Percentiles rank a stretch among this genome's conserved stretches.
phyloP scores from a whole-genome alignment of 2,329 filamentous ascomycete genomes.

The Colletotrichum filicis region DNA sequence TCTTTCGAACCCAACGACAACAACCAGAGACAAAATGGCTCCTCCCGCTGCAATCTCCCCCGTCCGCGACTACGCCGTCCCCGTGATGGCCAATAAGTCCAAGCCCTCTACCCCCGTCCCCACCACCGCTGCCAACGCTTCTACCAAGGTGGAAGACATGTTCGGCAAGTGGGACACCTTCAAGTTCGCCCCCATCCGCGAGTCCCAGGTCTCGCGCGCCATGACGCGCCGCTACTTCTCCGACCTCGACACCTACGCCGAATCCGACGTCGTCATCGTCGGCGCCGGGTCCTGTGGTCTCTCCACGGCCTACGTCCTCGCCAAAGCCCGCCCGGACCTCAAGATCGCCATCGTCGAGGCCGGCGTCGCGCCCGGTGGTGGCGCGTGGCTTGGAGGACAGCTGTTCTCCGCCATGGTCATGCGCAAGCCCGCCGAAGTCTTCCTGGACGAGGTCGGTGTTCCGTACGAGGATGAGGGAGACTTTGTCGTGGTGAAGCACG shows the following conservation, averaged over 20 bases:
- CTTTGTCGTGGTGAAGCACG: conserved; percentile 94
- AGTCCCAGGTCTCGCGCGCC: conserved; percentile 90
- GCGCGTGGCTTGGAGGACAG: conserved; percentile 93
- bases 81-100: conserved; percentile 34
- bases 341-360: conserved; percentile 94
- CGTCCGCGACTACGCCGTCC: conserved; percentile 54
- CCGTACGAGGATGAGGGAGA: conserved; percentile 83
- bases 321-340: conserved; percentile 85
- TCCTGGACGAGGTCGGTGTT: conserved; percentile 83
- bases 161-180: conserved; percentile 83
- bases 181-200: conserved; percentile 86
- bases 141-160: conserved; percentile 55
- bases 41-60: conserved; percentile 78
- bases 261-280: conserved; percentile 93
- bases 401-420: conserved; percentile 96
- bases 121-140: conserved; percentile 44
- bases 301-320: conserved; percentile 85
- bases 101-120: conserved; percentile 52
- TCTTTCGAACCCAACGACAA: background rate
- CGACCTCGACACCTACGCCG: conserved; percentile 88
- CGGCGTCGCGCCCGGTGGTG: conserved; percentile 86
- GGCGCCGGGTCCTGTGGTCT: conserved; percentile 91
- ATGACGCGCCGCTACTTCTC: conserved; percentile 95
- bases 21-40: conserved; percentile 70
- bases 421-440: conserved; percentile 89